Base-by-base conservation (phyloP, 495 filamentous ascomycete genomes). In the Pyrenula massariospora region DNA sequence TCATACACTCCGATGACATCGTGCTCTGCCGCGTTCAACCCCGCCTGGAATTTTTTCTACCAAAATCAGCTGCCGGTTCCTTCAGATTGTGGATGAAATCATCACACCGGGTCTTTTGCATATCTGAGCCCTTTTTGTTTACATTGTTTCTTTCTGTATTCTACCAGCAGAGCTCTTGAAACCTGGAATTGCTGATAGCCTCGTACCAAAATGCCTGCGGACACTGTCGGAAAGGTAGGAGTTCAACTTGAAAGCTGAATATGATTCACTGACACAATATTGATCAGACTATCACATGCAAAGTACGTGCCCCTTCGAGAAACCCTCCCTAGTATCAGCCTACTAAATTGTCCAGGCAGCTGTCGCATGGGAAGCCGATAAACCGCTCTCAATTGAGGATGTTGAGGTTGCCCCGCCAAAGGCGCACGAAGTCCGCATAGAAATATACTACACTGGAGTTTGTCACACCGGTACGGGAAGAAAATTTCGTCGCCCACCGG, bases 371-470 rank as follows among this genome's bases (percentile, higher is more conserved):
- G 93, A 87, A 66, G 88, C 94, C 31, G 91, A 85, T 61, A 85
- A 95, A 73, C 86, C 89, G 65, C 79, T 98, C 55, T 85, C 78
- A 61, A 77, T 96, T 58, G 93, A 98, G 73, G 86, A 91, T 59
- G 81, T 98, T 64, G 90, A 98, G 74, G 93, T 98, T 54, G 80
- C 77, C 42, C 87, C 94, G 47, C 93, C 93, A n/a, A 84, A 80
- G 69, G 92, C 92, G 49, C 84, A 94, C 72, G 93, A 98, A 74
- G 94, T 98, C 59, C 89, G 93, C 58, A 96, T 98, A 66, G 73
- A 97, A 76, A 88, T 98, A 67, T 79, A 88, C 72, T 95, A 96
- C 78, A 98, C 93, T 42, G 93, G 93, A 69, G 91, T 98, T 65
- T 98, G 93, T 76, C 93, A 98, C 73, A 98, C 93, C 63, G 90